Percentiles rank a stretch among this genome's conserved stretches.
Evolutionary conservation across 805 yeast species (phyloP).

Genomic region (Ogataea pini): DNA sequence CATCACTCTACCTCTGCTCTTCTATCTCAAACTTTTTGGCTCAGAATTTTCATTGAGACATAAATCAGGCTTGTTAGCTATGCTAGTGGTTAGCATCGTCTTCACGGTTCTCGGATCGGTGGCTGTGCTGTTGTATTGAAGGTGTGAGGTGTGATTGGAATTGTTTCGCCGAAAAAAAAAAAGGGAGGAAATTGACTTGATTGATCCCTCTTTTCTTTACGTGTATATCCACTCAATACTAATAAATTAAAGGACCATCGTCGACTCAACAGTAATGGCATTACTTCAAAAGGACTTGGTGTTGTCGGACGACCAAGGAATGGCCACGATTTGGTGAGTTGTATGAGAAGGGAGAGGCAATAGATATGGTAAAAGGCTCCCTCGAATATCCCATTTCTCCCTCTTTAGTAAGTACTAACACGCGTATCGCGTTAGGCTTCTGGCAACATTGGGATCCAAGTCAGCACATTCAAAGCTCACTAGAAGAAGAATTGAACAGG

Average conservation of each 20-base stretch:
- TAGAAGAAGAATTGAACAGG: conserved; percentile 35
- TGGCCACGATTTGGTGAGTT: conserved; percentile 34
- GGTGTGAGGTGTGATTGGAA: not conserved
- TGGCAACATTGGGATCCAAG: conserved; percentile 33
- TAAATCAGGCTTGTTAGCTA: conserved; percentile 40
- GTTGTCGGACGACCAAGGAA: conserved; percentile 20
- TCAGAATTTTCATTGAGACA: conserved; percentile 44
- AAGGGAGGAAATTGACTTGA: conserved; percentile 10
- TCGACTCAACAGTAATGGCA: conserved; percentile 8
- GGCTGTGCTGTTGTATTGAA: conserved; percentile 42
- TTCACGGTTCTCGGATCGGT: conserved; percentile 62
- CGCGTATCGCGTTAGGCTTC: conserved; percentile 24
- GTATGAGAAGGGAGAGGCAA: no score
- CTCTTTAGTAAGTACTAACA: conserved; percentile 3
- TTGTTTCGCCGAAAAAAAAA: conserved; percentile 3
- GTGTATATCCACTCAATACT: conserved; percentile 20
- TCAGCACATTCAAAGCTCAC: conserved; percentile 26
- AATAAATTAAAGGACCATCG: no score
- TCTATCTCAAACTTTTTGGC: conserved; percentile 61
- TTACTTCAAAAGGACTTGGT: conserved; percentile 23
- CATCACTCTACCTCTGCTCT: conserved; percentile 71
- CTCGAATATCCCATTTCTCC: not conserved
- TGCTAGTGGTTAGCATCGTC: conserved; percentile 45
- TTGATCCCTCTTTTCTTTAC: not conserved
- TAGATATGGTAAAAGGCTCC: no score